These are phyloP conservation scores for Candida smagusa DNA, from an alignment of 1,139 yeast genomes.

Conservation along the genomic window DNA sequence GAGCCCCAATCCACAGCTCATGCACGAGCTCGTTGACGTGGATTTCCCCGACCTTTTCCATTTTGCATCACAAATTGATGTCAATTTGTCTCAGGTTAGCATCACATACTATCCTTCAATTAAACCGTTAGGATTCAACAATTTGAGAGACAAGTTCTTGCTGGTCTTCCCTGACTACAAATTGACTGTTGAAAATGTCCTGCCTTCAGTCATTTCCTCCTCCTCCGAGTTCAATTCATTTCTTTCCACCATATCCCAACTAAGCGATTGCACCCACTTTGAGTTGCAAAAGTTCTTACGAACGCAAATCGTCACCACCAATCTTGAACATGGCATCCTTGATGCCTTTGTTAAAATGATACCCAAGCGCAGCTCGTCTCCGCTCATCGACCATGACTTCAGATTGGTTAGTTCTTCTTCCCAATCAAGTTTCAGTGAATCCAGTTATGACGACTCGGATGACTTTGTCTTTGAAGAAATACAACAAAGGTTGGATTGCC, in stretches of 20 bases:
- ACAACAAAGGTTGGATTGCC: constrained; percentile 19
- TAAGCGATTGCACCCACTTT: constrained; percentile 8
- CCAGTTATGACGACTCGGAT: constrained; percentile 7
- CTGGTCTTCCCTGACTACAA: constrained; percentile 1
- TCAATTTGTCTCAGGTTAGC: constrained; percentile 10
- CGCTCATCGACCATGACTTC: constrained; percentile 10
- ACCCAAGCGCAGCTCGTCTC: constrained; percentile 10
- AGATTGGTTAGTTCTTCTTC: constrained; percentile 8
- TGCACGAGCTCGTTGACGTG: constrained; percentile 15
- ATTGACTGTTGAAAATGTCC: neutral
- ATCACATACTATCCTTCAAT: constrained; percentile 15
- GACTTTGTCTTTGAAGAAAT: constrained; percentile 25
- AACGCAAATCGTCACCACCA: constrained; percentile 8
- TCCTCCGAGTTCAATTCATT: constrained; percentile 1
- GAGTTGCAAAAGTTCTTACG: constrained; percentile 12
- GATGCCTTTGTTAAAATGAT: constrained; percentile 13
- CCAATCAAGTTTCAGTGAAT: constrained; percentile 6
- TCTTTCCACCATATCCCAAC: constrained; percentile 1
- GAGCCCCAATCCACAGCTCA: neutral
- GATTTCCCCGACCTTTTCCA: constrained; percentile 17
- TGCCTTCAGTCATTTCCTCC: neutral
- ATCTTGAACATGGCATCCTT: constrained; percentile 7
- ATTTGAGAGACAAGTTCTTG: constrained; percentile 12
- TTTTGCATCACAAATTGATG: constrained; percentile 7
- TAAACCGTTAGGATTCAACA: constrained; percentile 13